A percentile compares a stretch with the other conserved stretches of the same genome.
phyloP scores from a whole-genome alignment of 768 basidiomycete species.

The Hypholoma fasciculare region DNA sequence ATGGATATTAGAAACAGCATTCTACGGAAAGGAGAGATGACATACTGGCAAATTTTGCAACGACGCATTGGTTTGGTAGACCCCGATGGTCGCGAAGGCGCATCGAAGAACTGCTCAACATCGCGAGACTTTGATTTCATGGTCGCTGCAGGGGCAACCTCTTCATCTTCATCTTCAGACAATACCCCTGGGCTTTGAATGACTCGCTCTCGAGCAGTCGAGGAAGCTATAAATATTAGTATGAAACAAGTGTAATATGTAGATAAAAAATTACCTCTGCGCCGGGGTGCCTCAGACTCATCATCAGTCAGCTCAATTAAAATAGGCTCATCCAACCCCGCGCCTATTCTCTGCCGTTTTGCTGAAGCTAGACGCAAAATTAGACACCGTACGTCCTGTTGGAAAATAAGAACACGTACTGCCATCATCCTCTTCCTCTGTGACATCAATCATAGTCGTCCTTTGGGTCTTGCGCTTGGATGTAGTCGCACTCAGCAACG shows the following conservation, averaged over 20 bases:
- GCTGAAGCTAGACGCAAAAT: neutral
- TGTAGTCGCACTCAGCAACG: neutral
- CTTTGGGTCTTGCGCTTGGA: neutral
- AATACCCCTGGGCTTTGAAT: neutral
- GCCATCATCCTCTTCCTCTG: neutral
- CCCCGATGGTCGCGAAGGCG: neutral
- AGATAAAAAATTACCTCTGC: neutral
- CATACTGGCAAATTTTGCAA: neutral
- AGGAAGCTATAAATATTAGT: neutral
- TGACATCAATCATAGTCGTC: neutral
- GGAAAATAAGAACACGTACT: too few relatives aligned
- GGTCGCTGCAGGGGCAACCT: neutral
- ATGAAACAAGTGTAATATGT: neutral
- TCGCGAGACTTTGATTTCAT: neutral
- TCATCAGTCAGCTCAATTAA: neutral
- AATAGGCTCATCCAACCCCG: neutral
- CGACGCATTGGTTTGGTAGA: neutral
- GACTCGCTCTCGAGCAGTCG: neutral
- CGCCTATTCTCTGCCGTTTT: neutral
- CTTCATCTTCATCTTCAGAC: neutral
- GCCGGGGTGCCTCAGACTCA: neutral
- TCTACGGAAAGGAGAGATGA: neutral
- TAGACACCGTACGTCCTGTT: too few relatives aligned
- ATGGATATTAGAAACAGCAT: too few relatives aligned
- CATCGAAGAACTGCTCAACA: neutral